phyloP scores from a whole-genome alignment of 345 rosid species.

The Murraya koenigii region DNA sequence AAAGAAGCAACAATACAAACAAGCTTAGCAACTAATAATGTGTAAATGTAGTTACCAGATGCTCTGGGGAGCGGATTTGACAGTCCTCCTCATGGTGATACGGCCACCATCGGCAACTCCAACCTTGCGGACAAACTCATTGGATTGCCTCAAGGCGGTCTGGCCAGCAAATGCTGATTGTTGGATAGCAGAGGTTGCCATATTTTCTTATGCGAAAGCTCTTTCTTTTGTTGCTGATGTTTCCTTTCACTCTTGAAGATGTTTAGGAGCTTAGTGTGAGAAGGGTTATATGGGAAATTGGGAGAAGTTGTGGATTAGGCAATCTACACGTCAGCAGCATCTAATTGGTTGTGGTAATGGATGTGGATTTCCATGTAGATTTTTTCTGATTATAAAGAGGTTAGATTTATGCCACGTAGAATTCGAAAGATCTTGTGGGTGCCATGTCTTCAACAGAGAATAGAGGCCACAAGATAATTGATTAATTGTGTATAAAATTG shows the following conservation, averaged over 20 bases:
- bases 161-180: conserved; percentile 83
- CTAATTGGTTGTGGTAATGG: conserved; percentile 41
- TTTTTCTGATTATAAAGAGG: conserved; percentile 27
- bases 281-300: conserved; percentile 32
- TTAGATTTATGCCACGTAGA: conserved; percentile 38
- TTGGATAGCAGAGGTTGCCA: conserved; percentile 89
- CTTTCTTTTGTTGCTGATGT: no score
- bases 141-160: conserved; percentile 64
- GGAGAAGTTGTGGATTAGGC: conserved; percentile 42
- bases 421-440: conserved; percentile 27
- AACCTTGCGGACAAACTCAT: conserved; percentile 68
- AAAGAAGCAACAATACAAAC: neutral
- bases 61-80: conserved; percentile 75
- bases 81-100: conserved; percentile 74
- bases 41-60: conserved; percentile 54
- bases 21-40: neutral
- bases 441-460: neutral
- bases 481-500: neutral
- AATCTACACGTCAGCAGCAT: conserved; percentile 43
- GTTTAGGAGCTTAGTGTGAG: neutral
- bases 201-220: conserved; percentile 13
- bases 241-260: neutral
- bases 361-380: conserved; percentile 43
- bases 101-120: conserved; percentile 66
- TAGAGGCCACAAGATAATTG: neutral